These are phyloP conservation scores for Tetrahymena borealis DNA, from an alignment of 73 alveolate genomes.

Conservation along the genomic window DNA sequence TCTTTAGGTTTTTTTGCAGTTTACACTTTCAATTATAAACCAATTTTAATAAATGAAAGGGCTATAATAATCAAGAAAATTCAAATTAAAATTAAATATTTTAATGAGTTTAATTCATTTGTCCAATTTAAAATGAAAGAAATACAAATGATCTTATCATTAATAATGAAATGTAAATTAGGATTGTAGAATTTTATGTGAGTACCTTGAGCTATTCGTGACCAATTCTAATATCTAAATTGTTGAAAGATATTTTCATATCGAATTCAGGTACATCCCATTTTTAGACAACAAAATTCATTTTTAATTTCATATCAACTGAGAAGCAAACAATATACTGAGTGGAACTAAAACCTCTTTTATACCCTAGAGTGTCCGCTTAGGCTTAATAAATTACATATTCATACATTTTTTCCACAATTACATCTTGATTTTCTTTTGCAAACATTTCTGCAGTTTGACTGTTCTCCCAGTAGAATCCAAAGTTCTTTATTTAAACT, in stretches of 20 bases:
- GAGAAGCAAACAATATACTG: background rate
- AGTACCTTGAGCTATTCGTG: background rate
- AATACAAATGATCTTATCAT: too few species aligned
- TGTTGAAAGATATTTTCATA: background rate
- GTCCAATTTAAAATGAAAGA: too few species aligned
- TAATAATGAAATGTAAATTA: too few species aligned
- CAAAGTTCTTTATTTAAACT: background rate
- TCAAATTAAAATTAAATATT: too few species aligned
- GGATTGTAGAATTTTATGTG: background rate
- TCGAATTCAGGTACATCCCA: background rate
- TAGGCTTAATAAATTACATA: background rate
- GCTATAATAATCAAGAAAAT: too few species aligned
- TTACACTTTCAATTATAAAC: too few species aligned
- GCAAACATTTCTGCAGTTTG: background rate
- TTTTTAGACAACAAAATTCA: background rate
- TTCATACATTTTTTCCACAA: background rate
- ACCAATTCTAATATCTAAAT: background rate
- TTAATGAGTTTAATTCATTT: background rate
- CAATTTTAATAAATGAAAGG: too few species aligned
- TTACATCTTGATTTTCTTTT: background rate
- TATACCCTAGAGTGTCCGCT: background rate
- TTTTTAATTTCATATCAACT: background rate
- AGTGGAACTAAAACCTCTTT: background rate
- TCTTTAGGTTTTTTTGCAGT: too few species aligned
- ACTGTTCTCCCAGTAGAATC: background rate